A percentile compares a stretch with the other conserved stretches of the same genome.
These are phyloP conservation scores for Irpex sp. DNA, from an alignment of 1,284 basidiomycete genomes.

Conservation along the genomic window DNA sequence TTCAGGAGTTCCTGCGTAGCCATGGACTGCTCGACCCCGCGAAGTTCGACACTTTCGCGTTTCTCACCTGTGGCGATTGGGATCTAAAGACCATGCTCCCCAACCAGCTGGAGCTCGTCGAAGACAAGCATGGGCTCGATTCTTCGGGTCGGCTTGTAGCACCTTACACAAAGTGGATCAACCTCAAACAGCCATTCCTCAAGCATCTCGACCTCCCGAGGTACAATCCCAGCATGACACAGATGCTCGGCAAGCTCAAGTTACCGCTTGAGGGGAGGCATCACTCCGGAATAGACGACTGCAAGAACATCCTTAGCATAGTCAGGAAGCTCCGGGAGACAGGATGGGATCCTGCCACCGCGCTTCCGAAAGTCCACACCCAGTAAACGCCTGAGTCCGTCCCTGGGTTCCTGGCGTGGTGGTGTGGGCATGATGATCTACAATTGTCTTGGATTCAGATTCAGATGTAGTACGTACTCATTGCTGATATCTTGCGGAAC, in stretches of 20 bases:
- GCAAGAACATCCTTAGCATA: slow-evolving; percentile 35
- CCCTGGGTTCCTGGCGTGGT: neutral
- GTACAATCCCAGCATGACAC: slow-evolving; percentile 23
- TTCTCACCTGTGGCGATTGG: slow-evolving; percentile 34
- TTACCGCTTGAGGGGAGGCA: slow-evolving; percentile 33
- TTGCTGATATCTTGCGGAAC: neutral
- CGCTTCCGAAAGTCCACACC: neutral
- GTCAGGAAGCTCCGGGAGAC: slow-evolving; percentile 23
- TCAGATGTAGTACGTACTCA: neutral
- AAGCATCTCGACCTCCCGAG: slow-evolving; percentile 16
- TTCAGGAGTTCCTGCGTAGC: slow-evolving; percentile 23
- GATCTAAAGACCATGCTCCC: slow-evolving; percentile 35
- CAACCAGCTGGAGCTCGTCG: slow-evolving; percentile 25
- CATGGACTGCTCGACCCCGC: slow-evolving; percentile 19
- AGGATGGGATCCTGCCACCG: slow-evolving; percentile 25
- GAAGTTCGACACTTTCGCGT: slow-evolving; percentile 20
- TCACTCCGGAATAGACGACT: slow-evolving; percentile 41
- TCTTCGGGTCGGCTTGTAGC: slow-evolving; percentile 15
- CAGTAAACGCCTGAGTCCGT: neutral
- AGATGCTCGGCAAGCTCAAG: slow-evolving; percentile 23
- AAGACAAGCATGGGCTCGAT: slow-evolving; percentile 17
- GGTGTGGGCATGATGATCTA: neutral
- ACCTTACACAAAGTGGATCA: slow-evolving; percentile 29
- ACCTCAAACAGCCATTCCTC: slow-evolving; percentile 27
- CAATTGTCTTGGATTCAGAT: neutral